phyloP scores from a whole-genome alignment of 805 yeast species.

The Yarrowia deformans region DNA sequence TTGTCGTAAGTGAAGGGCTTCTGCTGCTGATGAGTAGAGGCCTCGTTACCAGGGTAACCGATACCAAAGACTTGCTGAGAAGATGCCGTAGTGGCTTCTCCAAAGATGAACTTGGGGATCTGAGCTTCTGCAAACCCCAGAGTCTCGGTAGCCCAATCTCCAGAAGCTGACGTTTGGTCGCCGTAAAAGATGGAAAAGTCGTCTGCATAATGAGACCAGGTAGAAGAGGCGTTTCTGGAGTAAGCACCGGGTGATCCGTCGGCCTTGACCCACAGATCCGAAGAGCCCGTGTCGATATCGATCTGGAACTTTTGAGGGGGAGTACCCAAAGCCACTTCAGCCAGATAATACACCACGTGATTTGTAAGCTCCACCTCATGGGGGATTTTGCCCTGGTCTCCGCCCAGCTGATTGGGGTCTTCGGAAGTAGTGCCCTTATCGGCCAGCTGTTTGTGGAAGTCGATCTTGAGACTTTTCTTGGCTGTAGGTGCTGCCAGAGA shows the following conservation, averaged over 20 bases:
- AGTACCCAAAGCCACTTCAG: conserved; percentile 57
- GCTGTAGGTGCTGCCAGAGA: conserved; percentile 28
- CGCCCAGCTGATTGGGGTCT: neutral
- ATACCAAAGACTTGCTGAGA: conserved; percentile 42
- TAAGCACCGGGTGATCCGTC: conserved; percentile 26
- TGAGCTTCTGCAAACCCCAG: conserved; percentile 58
- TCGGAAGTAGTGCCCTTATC: neutral
- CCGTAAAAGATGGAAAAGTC: conserved; percentile 47
- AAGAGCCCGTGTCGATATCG: conserved; percentile 71
- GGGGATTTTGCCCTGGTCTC: neutral
- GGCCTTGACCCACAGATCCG: conserved; percentile 65
- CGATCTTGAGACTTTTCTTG: conserved; percentile 11
- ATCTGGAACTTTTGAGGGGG: conserved; percentile 61
- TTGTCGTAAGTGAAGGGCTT: conserved; percentile 45
- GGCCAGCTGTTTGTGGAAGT: conserved; percentile 3
- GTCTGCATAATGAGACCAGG: conserved; percentile 43
- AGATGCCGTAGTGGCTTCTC: conserved; percentile 34
- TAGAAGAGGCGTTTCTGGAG: conserved; percentile 41
- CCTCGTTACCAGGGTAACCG: conserved; percentile 42
- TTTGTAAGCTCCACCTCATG: neutral
- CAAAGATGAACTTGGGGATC: conserved; percentile 49
- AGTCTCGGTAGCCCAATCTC: conserved; percentile 67
- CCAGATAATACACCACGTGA: conserved; percentile 12
- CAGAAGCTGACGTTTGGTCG: conserved; percentile 53
- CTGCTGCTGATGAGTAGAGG: conserved; percentile 41